A percentile compares a stretch with the other conserved stretches of the same genome.
These are phyloP conservation scores for Saccharomyces pastorianus DNA, from an alignment of 1,139 yeast species.

Conservation along the genomic window DNA sequence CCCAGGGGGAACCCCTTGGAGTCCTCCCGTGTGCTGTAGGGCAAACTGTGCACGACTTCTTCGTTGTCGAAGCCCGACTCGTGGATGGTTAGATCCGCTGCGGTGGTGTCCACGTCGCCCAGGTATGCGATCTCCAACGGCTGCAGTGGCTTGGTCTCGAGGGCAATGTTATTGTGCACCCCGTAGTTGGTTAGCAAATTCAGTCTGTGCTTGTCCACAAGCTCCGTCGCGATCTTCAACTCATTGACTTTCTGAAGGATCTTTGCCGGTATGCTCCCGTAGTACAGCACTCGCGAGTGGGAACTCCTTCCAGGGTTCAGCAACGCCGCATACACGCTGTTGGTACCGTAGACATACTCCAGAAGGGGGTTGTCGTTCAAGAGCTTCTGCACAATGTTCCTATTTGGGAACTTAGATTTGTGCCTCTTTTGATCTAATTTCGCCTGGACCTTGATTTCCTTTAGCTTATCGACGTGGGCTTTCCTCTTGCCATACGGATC, in stretches of 20 bases:
- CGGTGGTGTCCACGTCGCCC: constrained; percentile 28
- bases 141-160: constrained; percentile 56
- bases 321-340: constrained; percentile 66
- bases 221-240: constrained; percentile 38
- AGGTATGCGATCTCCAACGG: constrained; percentile 38
- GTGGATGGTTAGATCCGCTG: constrained; percentile 11
- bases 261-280: constrained; percentile 37
- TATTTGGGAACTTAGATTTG: constrained; percentile 8
- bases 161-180: constrained; percentile 75
- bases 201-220: constrained; percentile 47
- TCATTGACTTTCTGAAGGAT: constrained; percentile 42
- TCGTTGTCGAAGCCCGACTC: constrained; percentile 1
- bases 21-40: not conserved
- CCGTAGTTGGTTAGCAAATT: constrained; percentile 57
- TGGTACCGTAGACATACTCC: constrained; percentile 72
- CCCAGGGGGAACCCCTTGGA: constrained; percentile 53
- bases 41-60: not conserved
- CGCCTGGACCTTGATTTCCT: constrained; percentile 9
- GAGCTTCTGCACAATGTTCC: not conserved
- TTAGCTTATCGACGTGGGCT: constrained; percentile 13
- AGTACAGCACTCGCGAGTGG: constrained; percentile 44
- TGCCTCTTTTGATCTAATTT: constrained; percentile 11
- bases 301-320: constrained; percentile 46
- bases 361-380: constrained; percentile 38
- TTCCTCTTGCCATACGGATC: constrained; percentile 16